Evolutionary conservation across 2,329 filamentous ascomycete genomes (phyloP).

Genomic region (Aspergillus ochraceoroseus): DNA sequence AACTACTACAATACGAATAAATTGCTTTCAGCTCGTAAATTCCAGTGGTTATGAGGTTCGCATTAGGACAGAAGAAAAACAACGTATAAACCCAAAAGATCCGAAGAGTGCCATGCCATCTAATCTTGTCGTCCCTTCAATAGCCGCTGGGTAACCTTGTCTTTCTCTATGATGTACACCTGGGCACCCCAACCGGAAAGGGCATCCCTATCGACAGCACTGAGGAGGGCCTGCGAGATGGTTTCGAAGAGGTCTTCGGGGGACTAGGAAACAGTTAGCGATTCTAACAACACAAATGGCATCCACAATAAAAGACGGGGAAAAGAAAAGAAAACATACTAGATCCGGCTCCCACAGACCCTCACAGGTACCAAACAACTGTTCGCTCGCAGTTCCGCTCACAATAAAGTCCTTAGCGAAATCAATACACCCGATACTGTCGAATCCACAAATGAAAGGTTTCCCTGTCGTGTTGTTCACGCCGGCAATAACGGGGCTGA

Average conservation of each 20-base stretch:
- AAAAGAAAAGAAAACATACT: conserved; percentile 51
- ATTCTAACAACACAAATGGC: background rate
- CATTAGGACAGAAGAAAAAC: conserved; percentile 19
- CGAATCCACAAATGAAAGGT: conserved; percentile 98
- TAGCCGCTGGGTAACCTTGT: conserved; percentile 98
- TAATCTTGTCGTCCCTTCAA: conserved; percentile 96
- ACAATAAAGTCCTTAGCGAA: conserved; percentile 99
- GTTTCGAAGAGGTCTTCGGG: conserved; percentile 98
- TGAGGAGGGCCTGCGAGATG: conserved; percentile 90
- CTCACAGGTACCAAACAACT: conserved; percentile 98
- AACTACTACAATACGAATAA: background rate
- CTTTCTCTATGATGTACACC: conserved; percentile 99
- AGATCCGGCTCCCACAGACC: conserved; percentile 96
- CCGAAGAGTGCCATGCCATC: conserved; percentile 14
- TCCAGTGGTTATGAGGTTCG: conserved; percentile 16
- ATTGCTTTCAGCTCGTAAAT: conserved; percentile 13
- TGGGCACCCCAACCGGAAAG: conserved; percentile 97
- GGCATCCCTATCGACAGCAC: conserved; percentile 93
- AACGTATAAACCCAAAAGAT: conserved; percentile 27
- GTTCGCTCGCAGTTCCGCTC: conserved; percentile 89
- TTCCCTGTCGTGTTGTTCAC: conserved; percentile 89
- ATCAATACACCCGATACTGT: conserved; percentile 98
- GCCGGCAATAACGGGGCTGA: conserved; percentile 88
- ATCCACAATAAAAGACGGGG: background rate
- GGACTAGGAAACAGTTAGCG: conserved; percentile 33